phyloP scores from a whole-genome alignment of 768 basidiomycete genomes.

The Leccinellum luteum region DNA sequence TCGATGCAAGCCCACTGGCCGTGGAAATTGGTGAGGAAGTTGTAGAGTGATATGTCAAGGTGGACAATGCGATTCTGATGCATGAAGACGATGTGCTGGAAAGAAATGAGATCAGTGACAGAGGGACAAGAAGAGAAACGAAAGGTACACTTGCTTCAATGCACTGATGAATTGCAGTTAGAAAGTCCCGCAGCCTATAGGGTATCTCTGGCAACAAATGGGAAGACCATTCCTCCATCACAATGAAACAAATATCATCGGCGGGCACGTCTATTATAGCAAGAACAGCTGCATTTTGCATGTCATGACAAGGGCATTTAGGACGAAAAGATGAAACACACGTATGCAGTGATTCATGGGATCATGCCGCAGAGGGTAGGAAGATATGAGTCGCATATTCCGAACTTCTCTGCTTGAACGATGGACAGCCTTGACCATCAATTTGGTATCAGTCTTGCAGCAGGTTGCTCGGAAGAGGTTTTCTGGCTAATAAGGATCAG shows the following conservation, averaged over 20 bases:
- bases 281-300: constrained; percentile 50
- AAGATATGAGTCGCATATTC: constrained; percentile 54
- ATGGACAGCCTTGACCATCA: constrained; percentile 71
- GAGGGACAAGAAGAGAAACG: not conserved
- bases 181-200: constrained; percentile 50
- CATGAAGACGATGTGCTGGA: constrained; percentile 68
- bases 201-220: constrained; percentile 53
- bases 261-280: constrained; percentile 54
- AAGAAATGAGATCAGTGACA: constrained; percentile 4
- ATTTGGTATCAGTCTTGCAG: constrained; percentile 45
- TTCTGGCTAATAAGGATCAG: constrained; percentile 49
- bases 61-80: constrained; percentile 65
- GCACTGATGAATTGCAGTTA: constrained; percentile 60
- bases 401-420: constrained; percentile 59
- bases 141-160: constrained; percentile 52
- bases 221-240: constrained; percentile 81
- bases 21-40: constrained; percentile 63
- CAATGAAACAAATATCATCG: constrained; percentile 61
- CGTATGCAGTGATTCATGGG: constrained; percentile 78
- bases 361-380: constrained; percentile 49
- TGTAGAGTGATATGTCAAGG: constrained; percentile 68
- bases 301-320: constrained; percentile 5
- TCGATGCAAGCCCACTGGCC: constrained; percentile 73
- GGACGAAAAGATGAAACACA: constrained; percentile 36
- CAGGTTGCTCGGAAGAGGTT: constrained; percentile 69